Evolutionary conservation across 2,329 filamentous ascomycete genomes (phyloP).

Genomic region (Lasiodiplodia sp.): DNA sequence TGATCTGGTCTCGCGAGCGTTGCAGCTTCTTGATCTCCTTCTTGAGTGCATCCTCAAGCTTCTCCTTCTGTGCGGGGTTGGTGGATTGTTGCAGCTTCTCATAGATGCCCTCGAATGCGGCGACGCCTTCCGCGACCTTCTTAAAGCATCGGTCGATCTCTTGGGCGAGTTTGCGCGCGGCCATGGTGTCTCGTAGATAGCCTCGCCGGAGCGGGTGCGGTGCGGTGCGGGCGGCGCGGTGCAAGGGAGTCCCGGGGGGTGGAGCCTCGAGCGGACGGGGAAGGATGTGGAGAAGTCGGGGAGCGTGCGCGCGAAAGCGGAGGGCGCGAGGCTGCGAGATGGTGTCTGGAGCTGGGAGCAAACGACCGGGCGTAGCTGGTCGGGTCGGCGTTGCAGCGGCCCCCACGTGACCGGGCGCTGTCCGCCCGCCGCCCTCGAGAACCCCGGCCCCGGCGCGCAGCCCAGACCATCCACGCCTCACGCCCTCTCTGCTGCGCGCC

Average conservation of each 20-base stretch:
- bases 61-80: constrained; percentile 96
- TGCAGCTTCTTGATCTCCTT: constrained; percentile 99
- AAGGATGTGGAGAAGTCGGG: neutral
- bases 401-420: constrained; percentile 13
- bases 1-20: constrained; percentile 96
- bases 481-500: constrained; percentile 1
- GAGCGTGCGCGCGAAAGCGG: constrained; percentile 6
- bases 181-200: constrained; percentile 68
- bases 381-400: constrained; percentile 25
- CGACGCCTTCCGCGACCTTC: constrained; percentile 91
- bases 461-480: constrained; percentile 16
- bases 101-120: constrained; percentile 92
- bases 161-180: constrained; percentile 93
- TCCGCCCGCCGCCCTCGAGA: neutral
- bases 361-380: constrained; percentile 23
- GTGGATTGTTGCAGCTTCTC: constrained; percentile 95
- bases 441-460: neutral
- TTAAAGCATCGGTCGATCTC: constrained; percentile 99
- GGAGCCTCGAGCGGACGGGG: constrained; percentile 8
- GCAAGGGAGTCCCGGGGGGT: neutral
- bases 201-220: constrained; percentile 40
- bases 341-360: constrained; percentile 25
- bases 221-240: constrained; percentile 15
- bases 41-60: constrained; percentile 96
- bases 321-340: constrained; percentile 23